A percentile compares a stretch with the other conserved stretches of the same genome.
phyloP scores from a whole-genome alignment of 164 flowering plant species.

The Nelumbo lutea region DNA sequence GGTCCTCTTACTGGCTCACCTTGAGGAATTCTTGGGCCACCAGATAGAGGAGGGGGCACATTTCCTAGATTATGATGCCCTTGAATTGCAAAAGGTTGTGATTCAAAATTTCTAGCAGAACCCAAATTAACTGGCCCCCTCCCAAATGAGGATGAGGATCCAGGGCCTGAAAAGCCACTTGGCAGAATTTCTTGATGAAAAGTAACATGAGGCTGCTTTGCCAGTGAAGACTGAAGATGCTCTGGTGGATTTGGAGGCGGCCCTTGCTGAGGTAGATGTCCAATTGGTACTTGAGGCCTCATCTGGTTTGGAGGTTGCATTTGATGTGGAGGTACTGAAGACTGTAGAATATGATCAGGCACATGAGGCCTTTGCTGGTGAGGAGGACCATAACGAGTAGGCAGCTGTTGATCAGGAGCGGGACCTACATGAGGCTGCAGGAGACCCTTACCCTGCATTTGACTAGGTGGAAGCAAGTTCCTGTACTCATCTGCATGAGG shows the following conservation, averaged over 20 bases:
- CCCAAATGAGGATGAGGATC: constrained; percentile 29
- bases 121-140: constrained; percentile 38
- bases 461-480: constrained; percentile 19
- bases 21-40: constrained; percentile 21
- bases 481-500: constrained; percentile 14
- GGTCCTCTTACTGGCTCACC: constrained; percentile 29
- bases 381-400: constrained; percentile 24
- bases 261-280: constrained; percentile 27
- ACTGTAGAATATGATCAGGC: constrained; percentile 16
- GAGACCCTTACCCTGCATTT: constrained; percentile 21
- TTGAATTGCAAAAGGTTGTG: constrained; percentile 20
- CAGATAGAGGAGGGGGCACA: constrained; percentile 18
- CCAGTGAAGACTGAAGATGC: constrained; percentile 17
- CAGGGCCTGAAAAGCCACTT: constrained; percentile 26
- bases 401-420: constrained; percentile 15
- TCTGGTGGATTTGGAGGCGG: constrained; percentile 26
- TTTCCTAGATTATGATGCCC: constrained; percentile 27
- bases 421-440: constrained; percentile 19
- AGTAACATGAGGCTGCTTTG: constrained; percentile 25
- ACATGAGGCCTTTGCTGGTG: constrained; percentile 32
- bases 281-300: constrained; percentile 39
- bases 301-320: constrained; percentile 24
- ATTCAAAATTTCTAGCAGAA: constrained; percentile 27
- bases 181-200: constrained; percentile 23
- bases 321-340: constrained; percentile 27